Percentiles rank a stretch among this genome's conserved stretches.
These are phyloP conservation scores for Logfia minima DNA, from an alignment of 129 eudicot genomes.

Conservation along the genomic window DNA sequence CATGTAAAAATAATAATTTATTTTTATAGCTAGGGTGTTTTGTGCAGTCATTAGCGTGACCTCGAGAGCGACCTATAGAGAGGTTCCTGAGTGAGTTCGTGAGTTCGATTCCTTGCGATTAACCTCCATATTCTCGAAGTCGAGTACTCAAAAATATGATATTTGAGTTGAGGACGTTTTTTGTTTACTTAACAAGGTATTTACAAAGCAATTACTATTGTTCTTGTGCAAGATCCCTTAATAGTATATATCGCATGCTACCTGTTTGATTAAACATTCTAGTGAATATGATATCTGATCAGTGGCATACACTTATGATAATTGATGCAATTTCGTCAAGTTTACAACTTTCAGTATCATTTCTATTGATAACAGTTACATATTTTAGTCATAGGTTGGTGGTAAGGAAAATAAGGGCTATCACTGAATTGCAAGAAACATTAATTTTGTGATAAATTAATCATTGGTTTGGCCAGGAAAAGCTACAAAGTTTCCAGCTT, in stretches of 20 bases:
- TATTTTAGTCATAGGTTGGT: no score
- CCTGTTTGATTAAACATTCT: constrained; percentile 13
- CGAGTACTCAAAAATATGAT: neutral
- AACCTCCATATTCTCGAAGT: neutral
- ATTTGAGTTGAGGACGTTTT: neutral
- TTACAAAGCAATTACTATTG: neutral
- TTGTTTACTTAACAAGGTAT: constrained; percentile 4
- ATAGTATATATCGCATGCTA: neutral
- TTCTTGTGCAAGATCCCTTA: neutral
- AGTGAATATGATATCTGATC: neutral
- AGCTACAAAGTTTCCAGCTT: no score
- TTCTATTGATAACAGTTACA: no score
- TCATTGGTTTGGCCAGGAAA: no score
- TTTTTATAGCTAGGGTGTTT: neutral
- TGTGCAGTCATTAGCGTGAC: neutral
- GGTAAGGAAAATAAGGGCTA: neutral
- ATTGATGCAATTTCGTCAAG: neutral
- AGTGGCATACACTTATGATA: neutral
- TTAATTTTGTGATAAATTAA: neutral
- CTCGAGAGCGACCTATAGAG: neutral
- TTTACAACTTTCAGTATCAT: neutral
- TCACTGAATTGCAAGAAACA: neutral
- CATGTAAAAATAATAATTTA: no score
- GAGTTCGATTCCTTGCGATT: neutral
- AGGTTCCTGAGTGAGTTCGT: no score